A percentile compares a stretch with the other conserved stretches of the same genome.
These are phyloP conservation scores for Typha latifolia DNA, from an alignment of 176 grass and related monocot species.

Conservation along the genomic window DNA sequence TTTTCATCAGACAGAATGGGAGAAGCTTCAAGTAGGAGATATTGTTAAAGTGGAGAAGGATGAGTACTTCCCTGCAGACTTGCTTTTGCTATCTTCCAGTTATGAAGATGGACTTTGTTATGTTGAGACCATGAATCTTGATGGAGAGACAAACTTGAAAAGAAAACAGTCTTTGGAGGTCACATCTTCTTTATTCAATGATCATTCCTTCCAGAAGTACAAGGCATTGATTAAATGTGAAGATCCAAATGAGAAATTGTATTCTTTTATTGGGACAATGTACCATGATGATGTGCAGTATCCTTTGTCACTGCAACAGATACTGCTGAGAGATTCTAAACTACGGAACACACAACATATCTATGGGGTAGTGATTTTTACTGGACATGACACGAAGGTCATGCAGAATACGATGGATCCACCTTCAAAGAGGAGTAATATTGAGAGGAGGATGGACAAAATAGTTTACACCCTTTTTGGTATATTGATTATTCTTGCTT, in stretches of 20 bases:
- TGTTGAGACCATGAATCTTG: slow-evolving; percentile 95
- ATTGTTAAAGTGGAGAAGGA: slow-evolving; percentile 78
- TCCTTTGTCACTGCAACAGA: slow-evolving; percentile 67
- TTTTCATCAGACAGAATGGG: slow-evolving; percentile 55
- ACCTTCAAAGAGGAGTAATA: slow-evolving; percentile 78
- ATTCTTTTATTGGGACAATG: slow-evolving; percentile 71
- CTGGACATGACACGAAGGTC: slow-evolving; percentile 86
- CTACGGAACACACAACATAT: slow-evolving; percentile 74
- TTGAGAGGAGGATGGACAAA: slow-evolving; percentile 72
- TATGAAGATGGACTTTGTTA: slow-evolving; percentile 82
- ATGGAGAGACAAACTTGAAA: slow-evolving; percentile 96
- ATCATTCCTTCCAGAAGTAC: slow-evolving; percentile 25
- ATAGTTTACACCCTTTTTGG: slow-evolving; percentile 66
- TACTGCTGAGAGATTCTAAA: slow-evolving; percentile 92
- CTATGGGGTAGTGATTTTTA: slow-evolving; percentile 70
- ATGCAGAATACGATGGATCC: slow-evolving; percentile 82
- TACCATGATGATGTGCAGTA: slow-evolving; percentile 30
- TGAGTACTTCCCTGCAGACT: slow-evolving; percentile 83
- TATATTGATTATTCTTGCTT: slow-evolving; percentile 47
- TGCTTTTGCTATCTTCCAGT: slow-evolving; percentile 77
- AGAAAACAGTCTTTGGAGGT: slow-evolving; percentile 57
- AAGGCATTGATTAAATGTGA: slow-evolving; percentile 47
- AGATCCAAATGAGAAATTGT: slow-evolving; percentile 79
- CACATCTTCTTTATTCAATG: slow-evolving; percentile 40
- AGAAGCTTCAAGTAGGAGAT: slow-evolving; percentile 57